Base-by-base conservation (phyloP, 768 basidiomycete species). In the Pleurotus platypus region DNA sequence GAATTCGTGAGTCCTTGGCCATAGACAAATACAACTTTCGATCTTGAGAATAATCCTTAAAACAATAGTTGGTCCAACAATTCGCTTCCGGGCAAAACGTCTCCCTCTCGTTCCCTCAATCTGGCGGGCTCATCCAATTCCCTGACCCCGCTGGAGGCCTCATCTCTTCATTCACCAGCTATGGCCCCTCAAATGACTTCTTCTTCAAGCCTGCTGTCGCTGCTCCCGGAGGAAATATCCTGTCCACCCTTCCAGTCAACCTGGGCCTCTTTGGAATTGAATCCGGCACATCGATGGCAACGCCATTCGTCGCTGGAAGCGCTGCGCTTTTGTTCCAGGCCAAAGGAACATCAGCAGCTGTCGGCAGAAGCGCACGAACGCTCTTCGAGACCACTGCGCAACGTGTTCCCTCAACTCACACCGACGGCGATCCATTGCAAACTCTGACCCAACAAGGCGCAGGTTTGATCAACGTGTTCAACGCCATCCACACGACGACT, bases 101-200 rank as follows among this genome's bases (percentile, higher is more conserved):
- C 48, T 73, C 72, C 3, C 56, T 83, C 40, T 70, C 77, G 1
- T 81, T 82, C 74, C 79, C 78, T 42, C 78, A 81, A 67, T 63
- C 66, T 24, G 78, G 79, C 16, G 75, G 64, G 0, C 62, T 69
- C 4, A 70, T 72, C 51, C 65, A 78, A 24, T 74, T 79, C 66
- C 77, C 79, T 15, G 78, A 82, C 59, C 71, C 78, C 9, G 66
- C 70, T 3, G 85, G 83, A 15, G 85, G 85, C 11, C 73, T 84
- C 43, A 78, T 84, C 16, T 84, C 82, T 1, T 64, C 68, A 16
- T 84, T 83, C 67, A 77, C 80, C 6, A 72, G 71, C 69, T 84
- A 80, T 57, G 86, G 86, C 1, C 85, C 85, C 1, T 75, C 81
- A 3, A 79, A 84, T 63, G 84, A 87, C 62, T 72, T 84, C 60